Conservation (phyloP, 345 rosid genomes). For the Dimocarpus longan region DNA sequence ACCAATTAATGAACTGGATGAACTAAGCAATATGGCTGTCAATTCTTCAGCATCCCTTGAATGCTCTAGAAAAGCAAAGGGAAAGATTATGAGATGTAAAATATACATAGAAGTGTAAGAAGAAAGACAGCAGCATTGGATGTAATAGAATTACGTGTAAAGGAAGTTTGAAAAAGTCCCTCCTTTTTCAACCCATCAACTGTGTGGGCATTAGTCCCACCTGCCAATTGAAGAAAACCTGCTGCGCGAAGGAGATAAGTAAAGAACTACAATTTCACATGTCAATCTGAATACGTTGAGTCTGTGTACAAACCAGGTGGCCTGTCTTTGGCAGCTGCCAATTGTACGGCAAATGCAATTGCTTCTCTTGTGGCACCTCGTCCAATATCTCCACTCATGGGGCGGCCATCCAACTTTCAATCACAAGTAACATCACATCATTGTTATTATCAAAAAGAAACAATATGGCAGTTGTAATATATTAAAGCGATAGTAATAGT, state of each 20-base stretch:
- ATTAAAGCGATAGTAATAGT: background rate
- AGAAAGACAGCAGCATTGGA: background rate
- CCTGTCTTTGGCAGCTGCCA: slow-evolving; percentile 48
- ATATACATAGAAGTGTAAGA: background rate
- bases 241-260: background rate
- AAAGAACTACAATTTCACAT: background rate
- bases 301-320: slow-evolving; percentile 43
- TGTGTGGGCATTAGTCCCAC: slow-evolving; percentile 61
- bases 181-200: slow-evolving; percentile 46
- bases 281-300: background rate
- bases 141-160: slow-evolving; percentile 19
- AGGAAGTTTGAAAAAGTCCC: slow-evolving; percentile 43
- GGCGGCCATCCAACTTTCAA: slow-evolving; percentile 63
- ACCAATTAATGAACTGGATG: slow-evolving; percentile 34
- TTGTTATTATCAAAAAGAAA: background rate
- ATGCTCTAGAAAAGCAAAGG: slow-evolving; percentile 15
- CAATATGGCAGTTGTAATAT: background rate
- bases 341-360: slow-evolving; percentile 47
- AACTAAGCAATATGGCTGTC: slow-evolving; percentile 7
- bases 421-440: background rate
- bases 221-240: slow-evolving; percentile 69
- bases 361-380: slow-evolving; percentile 61
- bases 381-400: slow-evolving; percentile 75
- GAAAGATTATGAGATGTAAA: background rate
- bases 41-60: slow-evolving; percentile 12